Evolutionary conservation across 148 eudicot genomes (phyloP), one percentile per base, ranked within the genome.

Genomic region (Chenopodium berlandieri): DNA sequence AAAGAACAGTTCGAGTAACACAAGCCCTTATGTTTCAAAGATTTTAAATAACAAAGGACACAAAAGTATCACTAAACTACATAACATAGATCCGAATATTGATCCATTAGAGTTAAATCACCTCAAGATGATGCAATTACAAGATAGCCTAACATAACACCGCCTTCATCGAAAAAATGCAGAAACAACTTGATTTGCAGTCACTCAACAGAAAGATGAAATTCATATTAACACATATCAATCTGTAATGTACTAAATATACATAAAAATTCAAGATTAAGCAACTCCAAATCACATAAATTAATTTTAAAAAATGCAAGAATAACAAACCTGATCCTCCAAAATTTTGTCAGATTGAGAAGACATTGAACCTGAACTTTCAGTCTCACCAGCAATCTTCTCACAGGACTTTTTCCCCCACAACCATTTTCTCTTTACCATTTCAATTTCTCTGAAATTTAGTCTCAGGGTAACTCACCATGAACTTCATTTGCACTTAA

Each of bases 341-440:
- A 90, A 91, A 81, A 74, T 83, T 77, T 85, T 88, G 83, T 91
- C 97, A 22, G 97, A 93, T 76, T 79, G 90, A 22, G 97, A 90
- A 80, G 97, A 91, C 71, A 91, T 70, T 65, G 97, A 91, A 19
- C 84, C 92, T 27, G 91, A 89, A 60, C 89, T 91, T 73, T 93
- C 94, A 34, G 87, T 87, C 73, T 91, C 97, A 71, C 92, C 92
- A 48, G 87, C 86, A 71, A 88, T 89, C 84, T 87, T 91, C 82
- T 91, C 94, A 16, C 90, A 87, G 78, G 92, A 82, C 75, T 79
- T 91, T 75, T 86, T 91, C 85, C 91, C 91, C 97, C 97, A 93
- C 81, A 86, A 84, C 94, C 97, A 93, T 83, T 88, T 93, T 83
- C 90, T 90, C 80, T 90, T 90, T 48, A 90, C 92, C 94, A 91